These are phyloP conservation scores for Rhazya stricta DNA, from an alignment of 257 asterid genomes.

Conservation along the genomic window DNA sequence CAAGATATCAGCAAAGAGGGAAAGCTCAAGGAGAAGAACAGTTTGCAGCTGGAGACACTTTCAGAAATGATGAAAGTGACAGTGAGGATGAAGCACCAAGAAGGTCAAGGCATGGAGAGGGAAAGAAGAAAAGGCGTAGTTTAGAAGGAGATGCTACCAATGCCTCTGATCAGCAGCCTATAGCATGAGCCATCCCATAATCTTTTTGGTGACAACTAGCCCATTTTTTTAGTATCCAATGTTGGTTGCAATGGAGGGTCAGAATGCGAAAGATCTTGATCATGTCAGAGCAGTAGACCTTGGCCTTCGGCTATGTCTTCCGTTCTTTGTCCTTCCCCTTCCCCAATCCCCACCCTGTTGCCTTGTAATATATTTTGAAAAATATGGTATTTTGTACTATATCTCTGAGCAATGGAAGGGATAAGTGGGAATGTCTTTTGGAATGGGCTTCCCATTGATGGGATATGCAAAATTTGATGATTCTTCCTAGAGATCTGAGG, in stretches of 20 bases:
- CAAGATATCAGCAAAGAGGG: constrained; percentile 33
- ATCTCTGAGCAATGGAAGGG: not conserved
- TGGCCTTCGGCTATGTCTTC: not conserved
- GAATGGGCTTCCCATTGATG: not conserved
- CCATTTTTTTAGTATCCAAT: not conserved
- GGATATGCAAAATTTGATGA: not conserved
- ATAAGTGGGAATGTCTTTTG: not conserved
- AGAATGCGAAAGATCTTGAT: constrained; percentile 3
- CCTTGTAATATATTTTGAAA: not conserved
- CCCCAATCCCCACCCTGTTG: not conserved
- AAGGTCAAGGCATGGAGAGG: constrained; percentile 85
- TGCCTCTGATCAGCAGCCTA: constrained; percentile 31
- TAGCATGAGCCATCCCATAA: constrained; percentile 5
- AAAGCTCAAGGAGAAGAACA: constrained; percentile 43
- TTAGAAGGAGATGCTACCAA: constrained; percentile 35
- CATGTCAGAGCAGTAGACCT: not conserved
- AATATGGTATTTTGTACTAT: not conserved
- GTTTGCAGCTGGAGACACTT: constrained; percentile 43
- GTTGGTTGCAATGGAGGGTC: not conserved
- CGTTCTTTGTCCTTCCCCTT: not conserved
- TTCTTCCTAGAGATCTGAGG: not conserved
- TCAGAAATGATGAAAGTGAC: constrained; percentile 59
- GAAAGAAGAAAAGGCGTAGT: constrained; percentile 66
- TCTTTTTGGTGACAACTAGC: not conserved
- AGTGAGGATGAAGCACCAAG: constrained; percentile 94